Evolutionary conservation across 2,329 filamentous ascomycete genomes (phyloP), one percentile per base, ranked within the genome.

Genomic region (Exophiala sideris): DNA sequence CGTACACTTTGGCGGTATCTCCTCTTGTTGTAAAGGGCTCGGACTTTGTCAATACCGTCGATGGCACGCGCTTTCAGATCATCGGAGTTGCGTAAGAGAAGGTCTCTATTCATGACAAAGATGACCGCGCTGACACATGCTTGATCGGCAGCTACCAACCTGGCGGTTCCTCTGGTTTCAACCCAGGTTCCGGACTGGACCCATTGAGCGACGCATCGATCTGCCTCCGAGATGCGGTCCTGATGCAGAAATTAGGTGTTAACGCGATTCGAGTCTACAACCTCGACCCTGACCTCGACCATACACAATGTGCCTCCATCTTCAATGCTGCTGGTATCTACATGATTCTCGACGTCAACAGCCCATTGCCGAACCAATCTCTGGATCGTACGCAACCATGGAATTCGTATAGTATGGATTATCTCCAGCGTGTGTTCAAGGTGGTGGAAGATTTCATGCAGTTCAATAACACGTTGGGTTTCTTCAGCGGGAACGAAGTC

Each of bases 241-340:
- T 86, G 42, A 81, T 86, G 74, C 83, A 86, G 70, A 70, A 74
- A 56, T 71, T 86, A 47, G 83, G 83, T 67, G 78, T 79, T 61
- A 86, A 86, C 70, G 83, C 82, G 7, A 82, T 86, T 62, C 81
- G 83, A 55, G 77, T 82, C 50, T 86, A 86, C 76, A 85, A 85
- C 67, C 69, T 86, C 57, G 77, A 82, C 58, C 81, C 82, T 14
- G 71, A 72, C 2, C 67, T 81, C 53, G 79, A 85, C 68, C 83
- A 86, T 69, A 79, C 83, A 60, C 72, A 79, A 54, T 86, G 83
- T 66, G 80, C 77, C 54, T 81, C 77, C 56, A 84, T 85, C 69
- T 85, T 86, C 77, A 84, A 85, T 64, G 76, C 77, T 2, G 82
- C 81, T 29, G 83, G 83, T 49, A 86, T 86, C 65, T 86, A 86